These are phyloP conservation scores for Mrakia blollopis DNA, from an alignment of 768 basidiomycete species.

Conservation along the genomic window DNA sequence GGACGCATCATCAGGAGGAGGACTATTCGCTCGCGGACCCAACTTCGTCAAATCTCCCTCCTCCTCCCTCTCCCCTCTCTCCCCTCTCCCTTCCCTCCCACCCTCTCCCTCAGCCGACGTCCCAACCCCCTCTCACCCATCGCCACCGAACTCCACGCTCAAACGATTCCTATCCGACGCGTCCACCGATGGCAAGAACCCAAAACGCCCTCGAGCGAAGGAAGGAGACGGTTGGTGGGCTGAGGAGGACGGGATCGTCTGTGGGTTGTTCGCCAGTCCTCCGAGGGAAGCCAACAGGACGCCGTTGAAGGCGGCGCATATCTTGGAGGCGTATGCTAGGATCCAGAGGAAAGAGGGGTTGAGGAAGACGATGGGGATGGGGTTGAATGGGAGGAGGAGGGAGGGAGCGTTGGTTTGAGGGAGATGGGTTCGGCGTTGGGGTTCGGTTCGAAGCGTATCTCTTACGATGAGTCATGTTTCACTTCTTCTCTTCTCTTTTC, in stretches of 20 bases:
- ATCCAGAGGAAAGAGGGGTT: conserved; percentile 74
- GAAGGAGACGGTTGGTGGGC: neutral
- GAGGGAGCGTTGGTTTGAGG: neutral
- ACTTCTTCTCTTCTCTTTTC: too few species aligned
- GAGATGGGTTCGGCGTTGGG: too few species aligned
- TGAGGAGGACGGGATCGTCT: neutral
- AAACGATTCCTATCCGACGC: neutral
- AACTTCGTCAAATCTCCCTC: neutral
- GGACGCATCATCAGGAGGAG: neutral
- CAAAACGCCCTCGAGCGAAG: neutral
- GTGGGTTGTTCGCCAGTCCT: neutral
- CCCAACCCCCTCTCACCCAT: too few species aligned
- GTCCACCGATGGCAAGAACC: neutral
- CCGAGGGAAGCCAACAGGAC: conserved; percentile 52
- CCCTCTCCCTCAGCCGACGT: neutral
- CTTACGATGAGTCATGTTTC: too few species aligned
- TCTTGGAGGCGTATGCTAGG: conserved; percentile 81
- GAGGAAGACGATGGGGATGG: neutral
- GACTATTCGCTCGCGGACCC: neutral
- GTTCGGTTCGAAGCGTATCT: too few species aligned
- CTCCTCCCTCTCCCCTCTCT: conserved; percentile 6
- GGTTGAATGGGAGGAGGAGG: neutral
- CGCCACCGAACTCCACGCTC: neutral
- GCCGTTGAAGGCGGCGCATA: conserved; percentile 73
- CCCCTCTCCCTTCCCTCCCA: neutral